These are phyloP conservation scores for Claviceps sp. DNA, from an alignment of 2,329 filamentous ascomycete species.

Conservation along the genomic window DNA sequence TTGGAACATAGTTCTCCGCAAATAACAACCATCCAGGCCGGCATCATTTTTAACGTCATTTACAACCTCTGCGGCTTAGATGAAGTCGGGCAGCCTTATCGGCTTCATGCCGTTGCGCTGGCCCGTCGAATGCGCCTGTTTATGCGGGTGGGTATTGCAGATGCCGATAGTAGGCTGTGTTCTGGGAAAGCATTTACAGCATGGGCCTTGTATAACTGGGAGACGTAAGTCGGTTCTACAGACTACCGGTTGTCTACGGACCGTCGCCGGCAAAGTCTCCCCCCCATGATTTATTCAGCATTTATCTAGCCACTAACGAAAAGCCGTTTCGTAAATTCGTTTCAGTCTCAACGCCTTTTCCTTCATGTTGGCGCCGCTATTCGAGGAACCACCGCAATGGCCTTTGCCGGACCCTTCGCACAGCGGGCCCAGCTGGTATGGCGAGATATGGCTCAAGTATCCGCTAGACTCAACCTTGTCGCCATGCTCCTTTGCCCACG, in stretches of 20 bases:
- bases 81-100: conserved; percentile 22
- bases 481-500: conserved; percentile 13
- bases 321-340: too few species aligned
- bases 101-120: conserved; percentile 18
- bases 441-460: conserved; percentile 24
- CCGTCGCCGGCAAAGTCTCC: not conserved
- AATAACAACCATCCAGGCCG: conserved; percentile 24
- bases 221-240: conserved; percentile 13
- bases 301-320: not conserved
- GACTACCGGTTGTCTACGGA: not conserved
- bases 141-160: not conserved
- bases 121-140: conserved; percentile 21
- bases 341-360: conserved; percentile 13
- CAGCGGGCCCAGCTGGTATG: conserved; percentile 16
- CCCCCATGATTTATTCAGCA: not conserved
- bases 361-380: conserved; percentile 14
- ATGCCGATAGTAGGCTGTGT: conserved; percentile 9
- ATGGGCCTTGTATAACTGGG: conserved; percentile 23
- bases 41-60: conserved; percentile 18
- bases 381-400: conserved; percentile 17
- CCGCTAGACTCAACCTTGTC: conserved; percentile 13
- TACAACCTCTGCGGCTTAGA: conserved; percentile 23
- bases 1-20: conserved; percentile 14
- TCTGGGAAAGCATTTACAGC: conserved; percentile 16
- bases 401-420: conserved; percentile 16